A percentile compares a stretch with the other conserved stretches of the same genome.
phyloP scores from a whole-genome alignment of 257 asterid genomes.

The Perilla frutescens region DNA sequence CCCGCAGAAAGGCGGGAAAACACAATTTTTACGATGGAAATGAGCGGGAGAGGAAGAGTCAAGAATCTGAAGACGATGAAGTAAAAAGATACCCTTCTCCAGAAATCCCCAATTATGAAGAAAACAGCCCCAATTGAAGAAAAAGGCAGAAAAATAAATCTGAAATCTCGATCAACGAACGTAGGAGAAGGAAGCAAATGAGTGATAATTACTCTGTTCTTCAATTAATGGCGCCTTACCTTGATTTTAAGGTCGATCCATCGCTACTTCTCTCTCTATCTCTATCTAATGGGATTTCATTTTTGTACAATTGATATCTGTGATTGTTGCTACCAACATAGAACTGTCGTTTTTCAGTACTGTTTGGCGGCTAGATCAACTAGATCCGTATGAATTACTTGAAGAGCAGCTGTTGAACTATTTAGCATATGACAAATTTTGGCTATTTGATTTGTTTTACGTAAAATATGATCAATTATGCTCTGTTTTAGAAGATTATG shows the following conservation, averaged over 20 bases:
- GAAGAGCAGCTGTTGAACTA: not conserved
- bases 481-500: not conserved
- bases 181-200: slow-evolving; percentile 48
- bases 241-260: too few relatives aligned
- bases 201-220: slow-evolving; percentile 52
- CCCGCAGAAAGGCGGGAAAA: slow-evolving; percentile 19
- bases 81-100: slow-evolving; percentile 35
- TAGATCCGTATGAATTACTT: not conserved
- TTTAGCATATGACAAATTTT: not conserved
- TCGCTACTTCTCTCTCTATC: not conserved
- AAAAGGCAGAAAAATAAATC: slow-evolving; percentile 35
- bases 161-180: slow-evolving; percentile 31
- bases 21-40: slow-evolving; percentile 25
- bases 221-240: too few relatives aligned
- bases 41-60: slow-evolving; percentile 30
- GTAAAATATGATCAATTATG: not conserved
- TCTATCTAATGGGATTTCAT: not conserved
- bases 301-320: not conserved
- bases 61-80: slow-evolving; percentile 49
- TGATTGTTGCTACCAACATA: not conserved
- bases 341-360: not conserved
- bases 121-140: slow-evolving; percentile 21
- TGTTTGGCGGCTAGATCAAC: not conserved
- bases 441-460: not conserved
- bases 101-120: slow-evolving; percentile 29